Base-by-base conservation (phyloP, 2,329 filamentous ascomycete species). In the Epichloe glyceriae region DNA sequence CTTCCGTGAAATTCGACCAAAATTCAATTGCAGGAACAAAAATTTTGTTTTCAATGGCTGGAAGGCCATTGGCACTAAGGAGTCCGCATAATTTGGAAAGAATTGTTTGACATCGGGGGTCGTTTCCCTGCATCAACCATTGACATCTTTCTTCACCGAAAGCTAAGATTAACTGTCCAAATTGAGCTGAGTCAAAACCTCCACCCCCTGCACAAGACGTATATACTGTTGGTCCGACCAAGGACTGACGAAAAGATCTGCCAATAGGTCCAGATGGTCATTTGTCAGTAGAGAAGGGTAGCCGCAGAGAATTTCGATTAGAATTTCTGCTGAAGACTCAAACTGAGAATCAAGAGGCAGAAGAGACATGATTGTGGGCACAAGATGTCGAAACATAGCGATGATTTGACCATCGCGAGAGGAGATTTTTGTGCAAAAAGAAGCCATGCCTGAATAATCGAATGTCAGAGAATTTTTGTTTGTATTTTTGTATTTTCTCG, bases 11-110 rank as follows among this genome's bases (percentile, higher is more conserved):
- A 1, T 79, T 82, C 17, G 79, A 83, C 87, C 88, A 93, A 62
- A 93, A 91, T 59, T 93, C 86, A 14, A 91, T 73, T 1, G 83
- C 79, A 1, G 81, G 78, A 0, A 86, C 78, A 50, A 88, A 89
- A 11, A 89, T 79, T 55, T 80, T 82, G 59, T 93, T 85, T 50
- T 91, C 86, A 4, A 77, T 77, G 1, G 83, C 81, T 1, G 85
- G 79, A 57, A 80, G 76, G 2, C 86, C 86, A 12, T 80, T 72
- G 12, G 81, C 77, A 19, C 75, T 75, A 22, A 90, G 70, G 5
- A 93, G 73, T 4, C 80, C 79, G 53, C 77, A 79, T n/a, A 87
- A 70, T 35, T 73, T 76, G 3, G 69, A 67, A 14, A 87, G 65
- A 47, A 85, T 71, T 33, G 70, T 69, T 50, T 74, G 71, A 11